phyloP scores from a whole-genome alignment of 441 rosid genomes.

The Corymbia citriodora region DNA sequence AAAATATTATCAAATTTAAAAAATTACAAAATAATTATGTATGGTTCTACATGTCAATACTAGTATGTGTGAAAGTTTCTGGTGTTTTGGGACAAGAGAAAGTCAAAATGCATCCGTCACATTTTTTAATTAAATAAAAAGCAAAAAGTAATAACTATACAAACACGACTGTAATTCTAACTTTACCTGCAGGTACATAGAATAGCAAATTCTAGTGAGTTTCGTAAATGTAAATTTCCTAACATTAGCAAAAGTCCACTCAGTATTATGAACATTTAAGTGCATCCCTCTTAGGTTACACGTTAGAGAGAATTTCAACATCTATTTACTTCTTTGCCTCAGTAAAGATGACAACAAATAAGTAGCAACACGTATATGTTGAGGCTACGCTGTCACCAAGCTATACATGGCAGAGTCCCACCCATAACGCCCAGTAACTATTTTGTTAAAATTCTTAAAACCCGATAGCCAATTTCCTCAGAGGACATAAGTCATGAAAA shows the following conservation, averaged over 20 bases:
- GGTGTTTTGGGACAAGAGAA: background rate
- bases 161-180: background rate
- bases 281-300: background rate
- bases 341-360: background rate
- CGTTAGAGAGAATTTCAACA: background rate
- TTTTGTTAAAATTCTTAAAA: background rate
- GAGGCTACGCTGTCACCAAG: background rate
- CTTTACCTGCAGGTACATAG: background rate
- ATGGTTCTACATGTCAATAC: background rate
- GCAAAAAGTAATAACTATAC: background rate
- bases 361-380: background rate
- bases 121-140: background rate
- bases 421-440: background rate
- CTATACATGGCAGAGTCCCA: background rate
- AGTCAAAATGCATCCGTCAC: background rate
- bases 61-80: background rate
- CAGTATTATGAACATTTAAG: background rate
- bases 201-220: background rate
- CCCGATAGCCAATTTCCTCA: background rate
- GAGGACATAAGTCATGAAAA: background rate
- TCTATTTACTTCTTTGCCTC: background rate
- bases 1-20: background rate
- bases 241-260: background rate
- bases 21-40: background rate
- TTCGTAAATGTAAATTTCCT: background rate